phyloP scores from a whole-genome alignment of 139 green algal species.

The Tetraselmis chui region DNA sequence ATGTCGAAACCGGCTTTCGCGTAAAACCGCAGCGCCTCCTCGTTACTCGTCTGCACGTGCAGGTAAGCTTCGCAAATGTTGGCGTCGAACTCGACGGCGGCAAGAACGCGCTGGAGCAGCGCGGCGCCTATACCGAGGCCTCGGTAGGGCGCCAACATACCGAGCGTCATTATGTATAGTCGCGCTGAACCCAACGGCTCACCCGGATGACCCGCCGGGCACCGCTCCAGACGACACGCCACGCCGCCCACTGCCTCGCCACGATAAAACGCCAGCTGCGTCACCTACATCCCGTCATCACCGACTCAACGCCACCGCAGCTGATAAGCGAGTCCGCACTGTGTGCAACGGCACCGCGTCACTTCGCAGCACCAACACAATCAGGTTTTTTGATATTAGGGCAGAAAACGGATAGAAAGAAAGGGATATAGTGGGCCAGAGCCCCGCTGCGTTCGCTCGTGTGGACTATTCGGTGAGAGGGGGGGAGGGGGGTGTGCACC shows the following conservation, averaged over 20 bases:
- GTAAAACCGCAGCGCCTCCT: conserved; percentile 68
- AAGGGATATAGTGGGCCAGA: not conserved
- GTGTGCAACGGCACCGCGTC: conserved; percentile 26
- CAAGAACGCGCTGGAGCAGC: conserved; percentile 41
- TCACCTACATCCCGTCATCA: not conserved
- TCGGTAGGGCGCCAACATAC: conserved; percentile 80
- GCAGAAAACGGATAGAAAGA: conserved; percentile 7
- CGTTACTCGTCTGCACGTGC: conserved; percentile 70
- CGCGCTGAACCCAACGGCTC: conserved; percentile 27
- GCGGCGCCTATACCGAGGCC: conserved; percentile 49
- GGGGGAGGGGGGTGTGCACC: conserved; percentile 20
- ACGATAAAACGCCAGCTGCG: conserved; percentile 38
- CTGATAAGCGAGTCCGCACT: too few relatives aligned
- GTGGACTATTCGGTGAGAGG: too few relatives aligned
- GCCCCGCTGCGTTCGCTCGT: too few relatives aligned
- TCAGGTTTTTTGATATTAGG: conserved; percentile 37
- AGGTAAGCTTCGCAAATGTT: conserved; percentile 61
- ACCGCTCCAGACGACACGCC: conserved; percentile 55
- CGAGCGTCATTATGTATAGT: conserved; percentile 84
- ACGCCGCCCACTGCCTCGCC: conserved; percentile 55
- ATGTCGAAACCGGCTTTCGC: conserved; percentile 43
- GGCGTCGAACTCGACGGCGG: conserved; percentile 22
- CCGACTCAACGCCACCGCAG: not conserved
- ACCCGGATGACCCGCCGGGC: conserved; percentile 11
- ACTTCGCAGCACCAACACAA: conserved; percentile 34